Percentiles rank a stretch among this genome's conserved stretches.
Conservation (phyloP, 768 basidiomycete genomes). For the Mycena leptocephala region DNA sequence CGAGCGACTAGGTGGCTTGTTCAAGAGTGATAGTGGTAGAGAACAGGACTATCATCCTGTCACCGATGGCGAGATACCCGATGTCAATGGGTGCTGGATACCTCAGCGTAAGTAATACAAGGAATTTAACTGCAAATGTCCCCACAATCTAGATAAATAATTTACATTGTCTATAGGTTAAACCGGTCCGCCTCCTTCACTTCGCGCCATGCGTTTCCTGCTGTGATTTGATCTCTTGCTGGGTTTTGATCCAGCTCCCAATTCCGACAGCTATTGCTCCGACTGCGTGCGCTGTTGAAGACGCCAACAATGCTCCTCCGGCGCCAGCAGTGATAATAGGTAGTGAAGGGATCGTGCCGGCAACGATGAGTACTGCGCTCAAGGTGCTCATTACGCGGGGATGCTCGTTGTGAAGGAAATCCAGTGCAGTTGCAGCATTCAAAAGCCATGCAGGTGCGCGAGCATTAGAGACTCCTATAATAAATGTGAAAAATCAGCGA, state of each 20-base stretch:
- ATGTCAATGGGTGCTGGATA: slow-evolving; percentile 55
- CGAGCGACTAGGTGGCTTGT: slow-evolving; percentile 63
- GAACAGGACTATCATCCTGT: slow-evolving; percentile 59
- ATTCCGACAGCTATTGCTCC: slow-evolving; percentile 86
- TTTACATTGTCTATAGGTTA: neutral
- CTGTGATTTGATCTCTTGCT: slow-evolving; percentile 53
- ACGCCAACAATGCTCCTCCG: slow-evolving; percentile 82
- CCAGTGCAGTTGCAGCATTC: slow-evolving; percentile 83
- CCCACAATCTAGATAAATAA: slow-evolving; percentile 1
- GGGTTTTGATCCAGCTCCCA: slow-evolving; percentile 70
- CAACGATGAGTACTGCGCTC: slow-evolving; percentile 85
- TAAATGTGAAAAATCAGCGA: slow-evolving; percentile 11
- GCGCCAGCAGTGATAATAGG: slow-evolving; percentile 80
- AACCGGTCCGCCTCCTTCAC: neutral
- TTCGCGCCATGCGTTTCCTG: slow-evolving; percentile 20
- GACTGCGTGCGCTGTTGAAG: slow-evolving; percentile 83
- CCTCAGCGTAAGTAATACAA: slow-evolving; percentile 18
- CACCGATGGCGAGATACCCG: slow-evolving; percentile 50
- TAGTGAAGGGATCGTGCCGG: slow-evolving; percentile 81
- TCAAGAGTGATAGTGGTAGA: slow-evolving; percentile 24
- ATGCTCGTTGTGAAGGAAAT: slow-evolving; percentile 82
- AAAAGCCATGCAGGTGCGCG: slow-evolving; percentile 85
- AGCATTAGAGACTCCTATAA: slow-evolving; percentile 55
- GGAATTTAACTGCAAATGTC: slow-evolving; percentile 10
- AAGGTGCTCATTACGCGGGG: slow-evolving; percentile 83